A percentile compares a stretch with the other conserved stretches of the same genome.
Evolutionary conservation across 768 basidiomycete species (phyloP).

Genomic region (Leccinum imitatum): DNA sequence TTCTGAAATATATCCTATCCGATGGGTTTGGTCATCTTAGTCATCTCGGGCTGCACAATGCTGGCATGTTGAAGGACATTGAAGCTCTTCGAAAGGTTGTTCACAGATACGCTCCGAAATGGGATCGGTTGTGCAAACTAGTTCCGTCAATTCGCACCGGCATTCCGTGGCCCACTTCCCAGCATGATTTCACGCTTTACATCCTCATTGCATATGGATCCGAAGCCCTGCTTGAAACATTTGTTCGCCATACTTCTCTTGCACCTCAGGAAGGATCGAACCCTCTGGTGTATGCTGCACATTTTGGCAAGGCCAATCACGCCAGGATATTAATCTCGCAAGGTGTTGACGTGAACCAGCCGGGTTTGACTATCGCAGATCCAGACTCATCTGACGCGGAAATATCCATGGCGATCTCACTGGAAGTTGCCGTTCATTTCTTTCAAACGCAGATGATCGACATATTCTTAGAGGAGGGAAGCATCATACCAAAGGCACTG

Average conservation of each 20-base stretch:
- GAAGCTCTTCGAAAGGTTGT: not conserved
- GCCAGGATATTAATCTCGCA: not conserved
- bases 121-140: slow-evolving; percentile 2
- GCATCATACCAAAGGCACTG: not conserved
- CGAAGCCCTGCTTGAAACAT: not conserved
- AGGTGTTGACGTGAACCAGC: not conserved
- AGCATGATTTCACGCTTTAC: slow-evolving; percentile 9
- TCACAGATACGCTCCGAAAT: not conserved
- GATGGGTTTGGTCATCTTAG: slow-evolving; percentile 12
- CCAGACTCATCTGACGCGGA: not conserved
- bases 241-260: not conserved
- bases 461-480: not conserved
- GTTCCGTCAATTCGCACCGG: not conserved
- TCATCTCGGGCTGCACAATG: not conserved
- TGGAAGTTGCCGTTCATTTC: not conserved
- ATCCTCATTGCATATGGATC: slow-evolving; percentile 7
- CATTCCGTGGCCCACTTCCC: slow-evolving; percentile 4
- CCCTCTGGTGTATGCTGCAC: slow-evolving; percentile 7
- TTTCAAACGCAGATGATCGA: not conserved
- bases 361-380: not conserved
- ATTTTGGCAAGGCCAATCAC: not conserved
- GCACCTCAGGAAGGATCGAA: not conserved
- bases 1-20: slow-evolving; percentile 13
- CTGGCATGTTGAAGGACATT: slow-evolving; percentile 5
- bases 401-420: not conserved